A percentile compares a stretch with the other conserved stretches of the same genome.
These are phyloP conservation scores for Mucor saturninus DNA, from an alignment of 371 early-diverging fungal species.

Conservation along the genomic window DNA sequence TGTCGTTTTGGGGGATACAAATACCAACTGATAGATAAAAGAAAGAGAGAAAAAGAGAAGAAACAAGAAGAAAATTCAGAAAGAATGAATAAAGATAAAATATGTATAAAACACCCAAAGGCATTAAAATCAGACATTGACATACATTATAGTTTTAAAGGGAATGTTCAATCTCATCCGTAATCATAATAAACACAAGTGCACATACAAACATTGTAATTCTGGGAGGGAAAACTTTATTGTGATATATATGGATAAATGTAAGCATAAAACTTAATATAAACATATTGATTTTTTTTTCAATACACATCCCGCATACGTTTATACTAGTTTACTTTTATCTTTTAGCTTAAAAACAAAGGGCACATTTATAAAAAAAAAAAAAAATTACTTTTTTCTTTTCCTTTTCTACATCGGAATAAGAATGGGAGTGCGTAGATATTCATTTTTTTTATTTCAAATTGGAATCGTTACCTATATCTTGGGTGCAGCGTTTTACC, in stretches of 20 bases:
- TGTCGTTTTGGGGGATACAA: not conserved
- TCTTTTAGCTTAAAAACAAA: not conserved
- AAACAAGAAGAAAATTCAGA: constrained; percentile 1
- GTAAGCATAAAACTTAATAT: not conserved
- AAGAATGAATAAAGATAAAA: not conserved
- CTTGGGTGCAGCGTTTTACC: constrained; percentile 24
- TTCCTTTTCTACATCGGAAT: constrained; percentile 14
- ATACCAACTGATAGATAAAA: not conserved
- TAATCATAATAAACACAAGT: not conserved
- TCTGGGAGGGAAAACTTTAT: not conserved
- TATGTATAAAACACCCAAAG: not conserved
- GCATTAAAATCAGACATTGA: not conserved
- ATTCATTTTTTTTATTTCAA: constrained; percentile 30
- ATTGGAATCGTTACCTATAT: constrained; percentile 18
- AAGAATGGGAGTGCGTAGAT: constrained; percentile 24
- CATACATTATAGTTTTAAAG: not conserved
- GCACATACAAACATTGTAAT: not conserved
- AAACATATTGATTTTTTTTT: not conserved
- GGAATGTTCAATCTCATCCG: not conserved
- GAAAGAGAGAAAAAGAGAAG: not conserved
- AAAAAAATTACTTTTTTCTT: not conserved
- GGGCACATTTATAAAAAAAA: not conserved
- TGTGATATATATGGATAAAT: not conserved
- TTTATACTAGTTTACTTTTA: not conserved
- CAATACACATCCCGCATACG: not conserved